phyloP scores from a whole-genome alignment of 306 rosid species.

The Acmispon strigosus region DNA sequence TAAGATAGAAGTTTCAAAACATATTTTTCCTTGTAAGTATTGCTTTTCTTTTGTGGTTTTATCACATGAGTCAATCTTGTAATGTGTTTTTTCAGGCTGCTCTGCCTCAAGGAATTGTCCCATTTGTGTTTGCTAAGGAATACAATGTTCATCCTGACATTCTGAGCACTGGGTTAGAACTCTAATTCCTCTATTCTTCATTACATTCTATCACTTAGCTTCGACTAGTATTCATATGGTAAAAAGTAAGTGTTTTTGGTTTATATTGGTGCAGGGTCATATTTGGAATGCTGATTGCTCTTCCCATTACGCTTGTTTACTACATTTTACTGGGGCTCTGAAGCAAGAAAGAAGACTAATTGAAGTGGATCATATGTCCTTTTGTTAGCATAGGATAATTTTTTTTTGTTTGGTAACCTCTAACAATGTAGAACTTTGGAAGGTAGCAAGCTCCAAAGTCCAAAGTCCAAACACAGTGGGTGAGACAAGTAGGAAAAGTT shows the following conservation, averaged over 20 bases:
- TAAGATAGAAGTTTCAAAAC: neutral
- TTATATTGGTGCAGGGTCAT: slow-evolving; percentile 54
- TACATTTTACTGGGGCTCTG: slow-evolving; percentile 76
- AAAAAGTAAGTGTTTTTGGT: neutral
- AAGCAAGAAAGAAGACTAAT: slow-evolving; percentile 24
- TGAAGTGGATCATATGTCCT: slow-evolving; percentile 10
- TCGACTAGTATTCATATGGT: neutral
- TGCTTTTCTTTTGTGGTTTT: neutral
- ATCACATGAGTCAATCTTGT: neutral
- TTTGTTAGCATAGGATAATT: slow-evolving; percentile 17
- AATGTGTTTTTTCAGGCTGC: slow-evolving; percentile 48
- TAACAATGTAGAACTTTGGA: slow-evolving; percentile 37
- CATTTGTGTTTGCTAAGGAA: slow-evolving; percentile 85
- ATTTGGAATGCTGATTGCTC: slow-evolving; percentile 80
- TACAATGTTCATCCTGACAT: slow-evolving; percentile 89
- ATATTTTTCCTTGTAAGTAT: neutral
- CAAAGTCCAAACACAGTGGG: neutral
- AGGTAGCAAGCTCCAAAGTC: neutral
- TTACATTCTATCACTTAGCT: neutral
- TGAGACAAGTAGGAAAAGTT: slow-evolving; percentile 5
- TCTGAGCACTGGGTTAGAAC: slow-evolving; percentile 73
- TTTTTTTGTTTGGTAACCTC: slow-evolving; percentile 27
- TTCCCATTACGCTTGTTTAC: slow-evolving; percentile 71
- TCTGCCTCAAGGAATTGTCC: slow-evolving; percentile 90
- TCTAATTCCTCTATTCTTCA: neutral